Percentiles rank a stretch among this genome's conserved stretches.
phyloP scores from a whole-genome alignment of 495 filamentous ascomycete species.

The Tuber melanosporum region DNA sequence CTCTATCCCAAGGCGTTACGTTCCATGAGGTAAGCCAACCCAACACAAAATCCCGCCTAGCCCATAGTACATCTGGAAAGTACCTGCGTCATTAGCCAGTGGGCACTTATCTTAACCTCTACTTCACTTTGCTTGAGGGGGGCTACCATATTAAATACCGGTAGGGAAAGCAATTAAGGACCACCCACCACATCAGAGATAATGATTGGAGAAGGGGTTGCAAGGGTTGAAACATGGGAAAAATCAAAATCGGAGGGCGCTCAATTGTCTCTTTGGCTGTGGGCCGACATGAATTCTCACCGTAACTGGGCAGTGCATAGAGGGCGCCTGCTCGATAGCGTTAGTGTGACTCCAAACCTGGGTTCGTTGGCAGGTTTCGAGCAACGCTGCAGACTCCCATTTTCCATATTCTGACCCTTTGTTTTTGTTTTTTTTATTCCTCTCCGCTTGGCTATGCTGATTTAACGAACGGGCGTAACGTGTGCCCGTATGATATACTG shows the following conservation, averaged over 20 bases:
- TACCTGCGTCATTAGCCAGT: constrained; percentile 27
- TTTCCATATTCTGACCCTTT: background rate
- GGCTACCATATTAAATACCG: background rate
- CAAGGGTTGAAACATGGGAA: background rate
- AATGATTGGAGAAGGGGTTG: constrained; percentile 8
- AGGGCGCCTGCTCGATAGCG: background rate
- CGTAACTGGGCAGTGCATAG: constrained; percentile 1
- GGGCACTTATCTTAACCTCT: background rate
- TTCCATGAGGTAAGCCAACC: too few species aligned
- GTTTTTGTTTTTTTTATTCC: background rate
- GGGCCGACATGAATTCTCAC: constrained; percentile 16
- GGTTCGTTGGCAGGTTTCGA: constrained; percentile 26
- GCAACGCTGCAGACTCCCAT: constrained; percentile 10
- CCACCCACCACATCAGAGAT: constrained; percentile 10
- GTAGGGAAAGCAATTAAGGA: background rate
- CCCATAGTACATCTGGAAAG: too few species aligned
- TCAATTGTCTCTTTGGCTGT: constrained; percentile 1
- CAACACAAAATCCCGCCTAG: too few species aligned
- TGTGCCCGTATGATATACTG: background rate
- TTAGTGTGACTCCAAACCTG: constrained; percentile 21
- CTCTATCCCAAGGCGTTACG: too few species aligned
- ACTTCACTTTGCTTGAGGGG: background rate
- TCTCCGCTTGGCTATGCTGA: background rate
- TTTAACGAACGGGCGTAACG: background rate
- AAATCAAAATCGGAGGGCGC: constrained; percentile 12